phyloP scores from a whole-genome alignment of 2,329 filamentous ascomycete species.

The Microcyclospora pomicola region DNA sequence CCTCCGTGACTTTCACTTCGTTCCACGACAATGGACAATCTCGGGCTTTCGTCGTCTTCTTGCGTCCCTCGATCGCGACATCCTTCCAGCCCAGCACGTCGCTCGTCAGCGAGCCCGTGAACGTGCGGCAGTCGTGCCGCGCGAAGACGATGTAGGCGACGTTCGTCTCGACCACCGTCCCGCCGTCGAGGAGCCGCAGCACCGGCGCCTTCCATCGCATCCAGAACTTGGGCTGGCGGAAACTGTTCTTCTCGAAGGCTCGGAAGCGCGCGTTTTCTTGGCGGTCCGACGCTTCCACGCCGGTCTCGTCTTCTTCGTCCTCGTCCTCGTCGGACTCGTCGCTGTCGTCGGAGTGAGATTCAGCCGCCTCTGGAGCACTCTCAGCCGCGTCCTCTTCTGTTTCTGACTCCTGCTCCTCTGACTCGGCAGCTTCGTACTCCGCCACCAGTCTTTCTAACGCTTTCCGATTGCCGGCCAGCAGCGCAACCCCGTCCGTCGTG shows the following conservation, averaged over 20 bases:
- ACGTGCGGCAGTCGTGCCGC: constrained; percentile 4
- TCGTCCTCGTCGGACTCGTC: constrained; percentile 2
- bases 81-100: constrained; percentile 5
- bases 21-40: neutral
- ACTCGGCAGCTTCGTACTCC: no score
- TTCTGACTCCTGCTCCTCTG: no score
- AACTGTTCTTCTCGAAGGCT: neutral
- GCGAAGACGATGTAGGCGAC: constrained; percentile 5
- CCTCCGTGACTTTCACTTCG: no score
- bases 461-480: constrained; percentile 6
- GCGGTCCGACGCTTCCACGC: neutral
- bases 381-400: neutral
- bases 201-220: constrained; percentile 5
- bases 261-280: neutral
- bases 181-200: neutral
- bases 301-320: constrained; percentile 1
- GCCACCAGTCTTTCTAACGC: neutral
- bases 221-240: constrained; percentile 8
- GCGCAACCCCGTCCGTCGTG: constrained; percentile 1
- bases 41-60: constrained; percentile 2
- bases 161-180: neutral
- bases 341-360: neutral
- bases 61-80: constrained; percentile 4
- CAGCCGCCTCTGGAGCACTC: neutral
- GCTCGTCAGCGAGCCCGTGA: constrained; percentile 6